These are phyloP conservation scores for Penicillium sp. DNA, from an alignment of 2,329 filamentous ascomycete genomes.

Conservation along the genomic window DNA sequence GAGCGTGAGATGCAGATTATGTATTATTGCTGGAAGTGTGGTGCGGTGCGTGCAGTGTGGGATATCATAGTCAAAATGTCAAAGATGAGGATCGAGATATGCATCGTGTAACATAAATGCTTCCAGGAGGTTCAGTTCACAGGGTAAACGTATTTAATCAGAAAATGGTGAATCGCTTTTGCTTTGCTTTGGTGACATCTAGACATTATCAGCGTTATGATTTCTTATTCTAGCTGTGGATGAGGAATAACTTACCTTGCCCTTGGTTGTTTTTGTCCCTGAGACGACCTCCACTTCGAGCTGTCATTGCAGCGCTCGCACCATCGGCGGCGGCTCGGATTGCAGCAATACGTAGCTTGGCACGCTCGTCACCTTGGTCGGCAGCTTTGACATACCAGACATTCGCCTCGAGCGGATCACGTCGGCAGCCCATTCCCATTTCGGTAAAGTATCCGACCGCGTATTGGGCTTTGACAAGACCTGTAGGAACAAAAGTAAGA, in stretches of 20 bases:
- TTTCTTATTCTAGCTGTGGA: neutral
- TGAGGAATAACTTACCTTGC: neutral
- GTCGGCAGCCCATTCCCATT: conserved; percentile 93
- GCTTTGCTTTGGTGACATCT: conserved; percentile 21
- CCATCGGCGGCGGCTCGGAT: conserved; percentile 79
- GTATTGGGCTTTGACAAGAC: conserved; percentile 73
- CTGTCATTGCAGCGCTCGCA: conserved; percentile 34
- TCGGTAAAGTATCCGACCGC: conserved; percentile 96
- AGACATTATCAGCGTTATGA: neutral
- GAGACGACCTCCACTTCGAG: conserved; percentile 17
- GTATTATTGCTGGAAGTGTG: neutral
- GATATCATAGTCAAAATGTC: conserved; percentile 1
- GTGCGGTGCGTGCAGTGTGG: neutral
- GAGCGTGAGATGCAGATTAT: conserved; percentile 1
- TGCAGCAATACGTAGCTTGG: conserved; percentile 79
- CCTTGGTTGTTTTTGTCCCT: neutral
- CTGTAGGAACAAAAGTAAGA: conserved; percentile 24
- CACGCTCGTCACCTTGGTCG: conserved; percentile 85
- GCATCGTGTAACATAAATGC: neutral
- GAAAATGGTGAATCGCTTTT: conserved; percentile 28
- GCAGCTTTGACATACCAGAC: conserved; percentile 98
- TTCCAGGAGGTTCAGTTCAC: neutral
- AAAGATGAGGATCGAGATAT: neutral
- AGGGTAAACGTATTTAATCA: neutral
- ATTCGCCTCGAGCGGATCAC: conserved; percentile 94